phyloP scores from a whole-genome alignment of 306 rosid species.

The Prunus armeniaca region DNA sequence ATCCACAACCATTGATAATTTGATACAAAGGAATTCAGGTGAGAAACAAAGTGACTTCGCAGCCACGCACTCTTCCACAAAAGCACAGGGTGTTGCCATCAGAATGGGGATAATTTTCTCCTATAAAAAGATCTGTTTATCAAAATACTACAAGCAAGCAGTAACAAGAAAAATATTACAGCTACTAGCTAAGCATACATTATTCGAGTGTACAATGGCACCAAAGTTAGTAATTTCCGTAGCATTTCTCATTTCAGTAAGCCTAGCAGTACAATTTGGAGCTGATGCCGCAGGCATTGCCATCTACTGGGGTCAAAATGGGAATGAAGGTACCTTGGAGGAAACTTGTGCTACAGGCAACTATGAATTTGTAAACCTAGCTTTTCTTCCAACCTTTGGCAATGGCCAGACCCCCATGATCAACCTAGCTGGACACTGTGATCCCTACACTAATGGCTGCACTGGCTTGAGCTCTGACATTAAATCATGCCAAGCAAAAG shows the following conservation, averaged over 20 bases:
- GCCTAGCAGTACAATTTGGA: conserved; percentile 5
- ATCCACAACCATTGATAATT: not conserved
- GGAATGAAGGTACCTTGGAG: conserved; percentile 40
- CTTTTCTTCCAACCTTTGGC: conserved; percentile 49
- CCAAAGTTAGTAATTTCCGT: conserved; percentile 4
- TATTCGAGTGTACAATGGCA: conserved; percentile 25
- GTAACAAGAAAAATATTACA: conserved; percentile 8
- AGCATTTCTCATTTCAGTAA: conserved; percentile 20
- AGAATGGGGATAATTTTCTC: not conserved
- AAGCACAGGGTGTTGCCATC: not conserved
- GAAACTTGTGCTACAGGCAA: conserved; percentile 56
- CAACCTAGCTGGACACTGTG: conserved; percentile 52
- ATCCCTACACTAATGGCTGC: conserved; percentile 42
- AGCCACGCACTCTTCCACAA: not conserved
- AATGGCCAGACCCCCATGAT: conserved; percentile 41
- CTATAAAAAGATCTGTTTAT: conserved; percentile 3
- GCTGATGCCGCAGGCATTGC: conserved; percentile 30
- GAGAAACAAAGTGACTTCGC: not conserved
- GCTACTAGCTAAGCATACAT: not conserved
- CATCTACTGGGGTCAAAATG: conserved; percentile 58
- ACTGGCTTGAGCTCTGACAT: conserved; percentile 37
- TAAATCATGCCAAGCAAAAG: conserved; percentile 41
- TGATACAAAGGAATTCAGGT: not conserved
- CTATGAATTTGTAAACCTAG: conserved; percentile 38
- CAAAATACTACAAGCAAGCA: not conserved